Conservation (phyloP, 495 filamentous ascomycete species). For the Cetradonia linearis region DNA sequence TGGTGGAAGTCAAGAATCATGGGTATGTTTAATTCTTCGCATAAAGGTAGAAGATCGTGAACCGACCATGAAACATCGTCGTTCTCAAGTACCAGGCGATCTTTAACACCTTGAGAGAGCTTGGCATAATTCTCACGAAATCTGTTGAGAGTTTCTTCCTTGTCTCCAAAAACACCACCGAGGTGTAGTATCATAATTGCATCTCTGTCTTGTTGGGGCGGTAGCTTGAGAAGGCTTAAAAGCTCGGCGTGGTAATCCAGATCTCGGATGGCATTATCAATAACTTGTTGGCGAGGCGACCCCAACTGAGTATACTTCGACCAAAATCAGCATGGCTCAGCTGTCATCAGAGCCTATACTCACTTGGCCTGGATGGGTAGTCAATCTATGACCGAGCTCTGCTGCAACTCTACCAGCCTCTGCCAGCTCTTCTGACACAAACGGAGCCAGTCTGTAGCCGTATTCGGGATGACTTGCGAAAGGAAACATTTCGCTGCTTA, state of each 20-base stretch:
- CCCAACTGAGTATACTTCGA: constrained; percentile 75
- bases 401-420: constrained; percentile 70
- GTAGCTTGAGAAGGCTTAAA: constrained; percentile 65
- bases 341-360: constrained; percentile 1
- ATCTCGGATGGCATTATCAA: constrained; percentile 66
- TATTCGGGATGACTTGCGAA: constrained; percentile 83
- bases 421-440: constrained; percentile 67
- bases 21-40: constrained; percentile 87
- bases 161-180: constrained; percentile 87
- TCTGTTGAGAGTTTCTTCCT: constrained; percentile 66
- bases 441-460: constrained; percentile 78
- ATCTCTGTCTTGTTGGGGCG: constrained; percentile 71
- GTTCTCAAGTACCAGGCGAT: constrained; percentile 82
- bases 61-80: constrained; percentile 88
- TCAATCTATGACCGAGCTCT: constrained; percentile 74
- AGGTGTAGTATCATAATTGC: constrained; percentile 94
- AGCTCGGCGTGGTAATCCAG: constrained; percentile 86
- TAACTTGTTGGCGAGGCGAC: constrained; percentile 63
- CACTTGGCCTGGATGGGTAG: constrained; percentile 80
- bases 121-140: constrained; percentile 69
- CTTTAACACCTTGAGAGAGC: constrained; percentile 59
- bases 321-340: constrained; percentile 15
- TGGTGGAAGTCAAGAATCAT: constrained; percentile 91
- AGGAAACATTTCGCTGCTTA: constrained; percentile 94
- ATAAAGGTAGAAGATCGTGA: constrained; percentile 83